These are phyloP conservation scores for Ehretia macrophylla DNA, from an alignment of 257 asterid species.

Conservation along the genomic window DNA sequence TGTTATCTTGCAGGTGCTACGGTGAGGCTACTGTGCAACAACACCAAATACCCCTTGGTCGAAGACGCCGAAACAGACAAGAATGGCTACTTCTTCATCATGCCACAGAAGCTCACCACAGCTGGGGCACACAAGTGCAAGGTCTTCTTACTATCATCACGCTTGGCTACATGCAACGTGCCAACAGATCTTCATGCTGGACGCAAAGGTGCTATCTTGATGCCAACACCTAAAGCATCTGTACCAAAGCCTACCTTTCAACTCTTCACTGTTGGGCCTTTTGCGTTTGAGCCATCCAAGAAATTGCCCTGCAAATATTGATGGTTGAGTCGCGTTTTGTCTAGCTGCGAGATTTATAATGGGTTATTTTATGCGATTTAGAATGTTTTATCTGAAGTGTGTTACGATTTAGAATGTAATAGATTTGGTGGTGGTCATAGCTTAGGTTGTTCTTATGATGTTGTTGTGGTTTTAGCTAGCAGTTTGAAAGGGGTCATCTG, in stretches of 20 bases:
- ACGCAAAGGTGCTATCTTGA: constrained; percentile 40
- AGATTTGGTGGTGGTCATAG: no score
- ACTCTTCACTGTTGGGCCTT: constrained; percentile 63
- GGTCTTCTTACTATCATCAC: constrained; percentile 43
- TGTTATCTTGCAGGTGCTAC: constrained; percentile 17
- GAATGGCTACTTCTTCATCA: constrained; percentile 50
- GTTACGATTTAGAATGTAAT: background rate
- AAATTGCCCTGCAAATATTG: background rate
- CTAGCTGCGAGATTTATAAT: no score
- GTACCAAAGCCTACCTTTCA: constrained; percentile 7
- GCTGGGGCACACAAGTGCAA: constrained; percentile 52
- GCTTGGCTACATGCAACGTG: constrained; percentile 34
- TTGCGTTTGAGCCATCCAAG: constrained; percentile 50
- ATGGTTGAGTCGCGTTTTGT: no score
- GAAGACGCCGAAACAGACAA: constrained; percentile 39
- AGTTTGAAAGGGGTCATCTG: no score
- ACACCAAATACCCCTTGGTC: constrained; percentile 26
- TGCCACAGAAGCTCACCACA: constrained; percentile 37
- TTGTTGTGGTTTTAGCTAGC: no score
- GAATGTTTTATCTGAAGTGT: no score
- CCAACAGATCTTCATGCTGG: constrained; percentile 57
- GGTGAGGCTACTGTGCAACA: constrained; percentile 50
- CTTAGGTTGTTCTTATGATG: no score
- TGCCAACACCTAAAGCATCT: constrained; percentile 5
- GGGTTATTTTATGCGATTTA: no score